Conservation (phyloP, 2,329 filamentous ascomycete species). For the Phoma sp. region DNA sequence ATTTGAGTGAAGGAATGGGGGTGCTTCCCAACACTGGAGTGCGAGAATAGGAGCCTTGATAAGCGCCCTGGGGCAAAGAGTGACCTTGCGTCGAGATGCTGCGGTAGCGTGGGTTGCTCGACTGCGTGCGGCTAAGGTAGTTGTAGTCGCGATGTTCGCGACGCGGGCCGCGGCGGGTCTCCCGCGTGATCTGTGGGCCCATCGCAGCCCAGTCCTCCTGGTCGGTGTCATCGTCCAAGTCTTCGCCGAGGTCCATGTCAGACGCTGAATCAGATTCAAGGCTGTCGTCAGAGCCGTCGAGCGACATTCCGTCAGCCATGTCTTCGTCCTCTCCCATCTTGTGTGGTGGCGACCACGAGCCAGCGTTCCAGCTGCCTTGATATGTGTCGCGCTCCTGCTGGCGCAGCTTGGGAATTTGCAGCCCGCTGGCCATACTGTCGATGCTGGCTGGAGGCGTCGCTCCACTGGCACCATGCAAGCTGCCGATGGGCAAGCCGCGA, state of each 20-base stretch:
- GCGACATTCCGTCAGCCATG: constrained; percentile 89
- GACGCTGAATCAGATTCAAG: constrained; percentile 72
- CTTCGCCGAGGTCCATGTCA: constrained; percentile 71
- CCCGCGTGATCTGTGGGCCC: constrained; percentile 65
- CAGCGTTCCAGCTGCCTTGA: constrained; percentile 68
- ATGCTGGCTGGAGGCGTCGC: constrained; percentile 59
- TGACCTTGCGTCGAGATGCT: constrained; percentile 37
- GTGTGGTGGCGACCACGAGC: constrained; percentile 72
- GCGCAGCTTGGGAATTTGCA: constrained; percentile 54
- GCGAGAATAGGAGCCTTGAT: constrained; percentile 5
- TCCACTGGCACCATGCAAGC: constrained; percentile 36
- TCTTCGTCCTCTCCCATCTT: constrained; percentile 52
- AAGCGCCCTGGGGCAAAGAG: constrained; percentile 33
- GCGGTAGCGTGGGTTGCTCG: constrained; percentile 36
- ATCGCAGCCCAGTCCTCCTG: constrained; percentile 95
- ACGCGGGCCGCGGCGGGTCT: constrained; percentile 45
- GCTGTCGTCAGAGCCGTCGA: constrained; percentile 59
- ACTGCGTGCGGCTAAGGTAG: constrained; percentile 45
- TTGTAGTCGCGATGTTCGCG: constrained; percentile 48
- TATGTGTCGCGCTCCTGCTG: constrained; percentile 46
- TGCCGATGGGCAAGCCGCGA: constrained; percentile 47
- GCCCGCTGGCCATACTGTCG: constrained; percentile 46
- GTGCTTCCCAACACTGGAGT: constrained; percentile 36
- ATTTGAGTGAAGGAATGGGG: constrained; percentile 12
- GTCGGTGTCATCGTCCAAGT: constrained; percentile 83